phyloP scores from a whole-genome alignment of 257 asterid species.

The Solanum virginianum region DNA sequence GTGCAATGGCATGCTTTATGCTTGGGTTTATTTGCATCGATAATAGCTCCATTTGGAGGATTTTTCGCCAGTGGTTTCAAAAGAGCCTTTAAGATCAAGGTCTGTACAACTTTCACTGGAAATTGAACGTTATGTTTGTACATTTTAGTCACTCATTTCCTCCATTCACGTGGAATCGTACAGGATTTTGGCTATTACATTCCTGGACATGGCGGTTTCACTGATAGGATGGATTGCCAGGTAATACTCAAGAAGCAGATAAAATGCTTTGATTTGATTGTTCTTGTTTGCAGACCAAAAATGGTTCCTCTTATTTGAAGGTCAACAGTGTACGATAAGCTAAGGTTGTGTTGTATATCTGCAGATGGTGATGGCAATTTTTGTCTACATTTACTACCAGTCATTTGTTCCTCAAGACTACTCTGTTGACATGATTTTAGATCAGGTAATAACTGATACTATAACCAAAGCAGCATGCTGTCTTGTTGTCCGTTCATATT shows the following conservation, averaged over 20 bases:
- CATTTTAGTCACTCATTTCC: neutral
- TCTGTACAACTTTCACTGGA: neutral
- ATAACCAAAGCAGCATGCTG: neutral
- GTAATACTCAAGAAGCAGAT: constrained; percentile 12
- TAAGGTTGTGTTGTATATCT: neutral
- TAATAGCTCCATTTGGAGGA: constrained; percentile 98
- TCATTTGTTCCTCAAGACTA: constrained; percentile 58
- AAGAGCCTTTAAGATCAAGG: constrained; percentile 98
- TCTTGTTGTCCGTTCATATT: neutral
- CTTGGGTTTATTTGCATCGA: constrained; percentile 79
- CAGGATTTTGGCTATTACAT: constrained; percentile 98
- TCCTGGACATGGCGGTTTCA: constrained; percentile 98
- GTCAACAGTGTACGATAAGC: neutral
- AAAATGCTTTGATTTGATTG: neutral
- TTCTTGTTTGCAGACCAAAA: neutral
- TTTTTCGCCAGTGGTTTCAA: constrained; percentile 97
- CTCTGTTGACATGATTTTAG: constrained; percentile 59
- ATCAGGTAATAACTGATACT: constrained; percentile 37
- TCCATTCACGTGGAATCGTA: neutral
- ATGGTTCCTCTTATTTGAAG: neutral
- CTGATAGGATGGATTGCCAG: constrained; percentile 99
- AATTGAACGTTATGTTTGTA: neutral
- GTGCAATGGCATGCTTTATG: constrained; percentile 84
- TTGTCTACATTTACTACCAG: constrained; percentile 72
- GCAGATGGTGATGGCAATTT: constrained; percentile 91